These are phyloP conservation scores for Gigaspora rosea DNA, from an alignment of 192 early-diverging fungal species.

Conservation along the genomic window DNA sequence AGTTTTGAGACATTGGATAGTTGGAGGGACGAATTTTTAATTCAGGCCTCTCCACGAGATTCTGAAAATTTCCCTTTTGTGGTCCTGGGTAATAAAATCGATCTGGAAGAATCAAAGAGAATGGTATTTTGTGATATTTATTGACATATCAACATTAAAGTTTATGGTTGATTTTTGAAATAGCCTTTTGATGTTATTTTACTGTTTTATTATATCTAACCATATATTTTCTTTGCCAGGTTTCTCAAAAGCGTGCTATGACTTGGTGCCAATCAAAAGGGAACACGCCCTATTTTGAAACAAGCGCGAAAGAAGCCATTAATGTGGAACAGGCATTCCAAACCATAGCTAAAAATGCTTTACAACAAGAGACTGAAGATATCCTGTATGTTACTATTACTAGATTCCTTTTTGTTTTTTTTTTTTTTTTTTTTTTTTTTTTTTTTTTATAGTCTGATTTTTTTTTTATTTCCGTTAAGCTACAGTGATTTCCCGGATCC, in stretches of 20 bases:
- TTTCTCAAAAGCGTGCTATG: constrained; percentile 94
- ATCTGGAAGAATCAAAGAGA: constrained; percentile 91
- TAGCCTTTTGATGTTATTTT: background rate
- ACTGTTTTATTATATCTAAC: background rate
- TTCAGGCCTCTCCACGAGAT: constrained; percentile 91
- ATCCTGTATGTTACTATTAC: constrained; percentile 70
- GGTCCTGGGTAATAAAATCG: constrained; percentile 99
- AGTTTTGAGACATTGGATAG: constrained; percentile 94
- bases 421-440: background rate
- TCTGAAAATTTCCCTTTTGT: constrained; percentile 99
- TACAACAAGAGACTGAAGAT: constrained; percentile 91
- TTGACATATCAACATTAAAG: background rate
- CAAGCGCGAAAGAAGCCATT: constrained; percentile 96
- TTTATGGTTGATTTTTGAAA: background rate
- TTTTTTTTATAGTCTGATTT: background rate
- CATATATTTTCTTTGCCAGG: constrained; percentile 49
- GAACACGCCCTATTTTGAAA: constrained; percentile 97
- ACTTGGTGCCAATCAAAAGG: constrained; percentile 97
- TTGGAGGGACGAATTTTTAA: constrained; percentile 98
- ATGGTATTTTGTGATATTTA: constrained; percentile 57
- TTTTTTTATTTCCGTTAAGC: constrained; percentile 16
- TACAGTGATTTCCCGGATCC: constrained; percentile 86
- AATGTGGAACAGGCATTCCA: constrained; percentile 98
- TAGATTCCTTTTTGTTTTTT: no score
- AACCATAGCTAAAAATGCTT: constrained; percentile 91